These are phyloP conservation scores for Talaromyces sp. DNA, from an alignment of 2,329 filamentous ascomycete genomes.

Conservation along the genomic window DNA sequence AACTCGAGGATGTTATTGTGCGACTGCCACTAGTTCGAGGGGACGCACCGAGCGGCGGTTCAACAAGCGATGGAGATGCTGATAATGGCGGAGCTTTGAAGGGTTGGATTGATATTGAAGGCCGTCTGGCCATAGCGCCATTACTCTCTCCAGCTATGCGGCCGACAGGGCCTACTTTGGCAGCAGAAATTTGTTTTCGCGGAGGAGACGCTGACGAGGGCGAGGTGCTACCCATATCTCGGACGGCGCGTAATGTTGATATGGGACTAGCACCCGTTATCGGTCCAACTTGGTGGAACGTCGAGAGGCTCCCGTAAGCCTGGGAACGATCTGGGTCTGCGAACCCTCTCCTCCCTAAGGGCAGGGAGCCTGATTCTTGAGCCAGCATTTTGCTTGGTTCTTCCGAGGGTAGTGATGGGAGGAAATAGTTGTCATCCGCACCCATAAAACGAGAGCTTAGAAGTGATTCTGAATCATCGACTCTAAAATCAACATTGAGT, in stretches of 20 bases:
- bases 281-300: slow-evolving; percentile 75
- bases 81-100: slow-evolving; percentile 97
- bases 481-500: slow-evolving; percentile 81
- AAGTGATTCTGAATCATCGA: slow-evolving; percentile 86
- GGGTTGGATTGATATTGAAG: slow-evolving; percentile 86
- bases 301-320: slow-evolving; percentile 85
- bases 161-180: slow-evolving; percentile 30
- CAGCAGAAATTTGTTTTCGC: slow-evolving; percentile 45
- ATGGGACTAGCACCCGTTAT: slow-evolving; percentile 79
- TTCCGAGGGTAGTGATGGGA: slow-evolving; percentile 67
- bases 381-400: slow-evolving; percentile 30
- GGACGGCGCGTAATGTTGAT: slow-evolving; percentile 72
- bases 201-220: slow-evolving; percentile 50
- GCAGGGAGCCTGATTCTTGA: slow-evolving; percentile 70
- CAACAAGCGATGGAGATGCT: slow-evolving; percentile 67
- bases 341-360: slow-evolving; percentile 54
- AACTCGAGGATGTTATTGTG: slow-evolving; percentile 31
- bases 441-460: slow-evolving; percentile 92
- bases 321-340: slow-evolving; percentile 63
- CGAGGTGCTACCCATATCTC: slow-evolving; percentile 48
- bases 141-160: slow-evolving; percentile 48
- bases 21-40: slow-evolving; percentile 49
- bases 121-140: slow-evolving; percentile 59
- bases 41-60: slow-evolving; percentile 49
- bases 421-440: slow-evolving; percentile 81